phyloP scores from a whole-genome alignment of 1,284 basidiomycete genomes.

The Lentinus polychrous region DNA sequence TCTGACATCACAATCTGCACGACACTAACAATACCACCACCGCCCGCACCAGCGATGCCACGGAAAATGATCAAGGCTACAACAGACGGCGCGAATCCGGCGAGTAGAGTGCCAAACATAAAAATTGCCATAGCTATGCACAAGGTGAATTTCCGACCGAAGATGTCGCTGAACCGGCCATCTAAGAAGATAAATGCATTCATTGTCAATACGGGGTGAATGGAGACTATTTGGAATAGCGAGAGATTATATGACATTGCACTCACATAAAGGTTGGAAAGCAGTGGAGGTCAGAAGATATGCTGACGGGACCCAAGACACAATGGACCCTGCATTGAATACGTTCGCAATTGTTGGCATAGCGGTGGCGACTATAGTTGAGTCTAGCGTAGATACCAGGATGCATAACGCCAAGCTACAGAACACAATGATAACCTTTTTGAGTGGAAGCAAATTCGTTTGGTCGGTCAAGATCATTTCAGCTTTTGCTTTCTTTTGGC shows the following conservation, averaged over 20 bases:
- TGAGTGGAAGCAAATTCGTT: conserved; percentile 68
- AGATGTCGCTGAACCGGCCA: conserved; percentile 70
- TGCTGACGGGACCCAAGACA: conserved; percentile 65
- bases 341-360: conserved; percentile 62
- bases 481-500: background rate
- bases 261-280: conserved; percentile 46
- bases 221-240: too few relatives aligned
- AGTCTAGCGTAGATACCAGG: conserved; percentile 50
- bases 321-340: conserved; percentile 61
- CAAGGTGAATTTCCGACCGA: conserved; percentile 65
- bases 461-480: conserved; percentile 48
- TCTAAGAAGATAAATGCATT: conserved; percentile 21
- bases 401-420: conserved; percentile 53
- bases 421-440: conserved; percentile 59
- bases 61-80: conserved; percentile 70
- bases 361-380: conserved; percentile 64
- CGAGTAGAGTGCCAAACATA: conserved; percentile 53
- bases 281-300: conserved; percentile 62
- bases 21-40: conserved; percentile 61
- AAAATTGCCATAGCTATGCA: conserved; percentile 54
- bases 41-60: conserved; percentile 59
- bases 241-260: background rate
- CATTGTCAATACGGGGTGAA: too few relatives aligned
- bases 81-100: conserved; percentile 57
- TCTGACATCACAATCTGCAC: conserved; percentile 63